Evolutionary conservation across 768 basidiomycete genomes (phyloP), one percentile per base, ranked within the genome.

Genomic region (Porphyrellus cyaneotinctus): DNA sequence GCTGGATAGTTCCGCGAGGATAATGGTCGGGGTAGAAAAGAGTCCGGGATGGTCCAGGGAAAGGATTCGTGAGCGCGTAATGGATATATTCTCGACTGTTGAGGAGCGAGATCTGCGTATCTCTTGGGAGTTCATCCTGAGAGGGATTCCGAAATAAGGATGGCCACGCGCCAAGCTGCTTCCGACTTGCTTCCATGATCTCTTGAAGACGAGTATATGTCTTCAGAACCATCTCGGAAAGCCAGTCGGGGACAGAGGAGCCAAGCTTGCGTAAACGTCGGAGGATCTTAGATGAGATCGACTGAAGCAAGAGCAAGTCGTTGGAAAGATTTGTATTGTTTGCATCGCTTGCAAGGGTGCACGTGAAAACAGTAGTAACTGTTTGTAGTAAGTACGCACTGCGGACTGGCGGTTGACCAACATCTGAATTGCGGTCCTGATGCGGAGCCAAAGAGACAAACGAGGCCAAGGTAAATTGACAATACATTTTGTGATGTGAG

Each of bases 21-120:
- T 2, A 48, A 33, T 52, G 30, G 2, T 31, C 11, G 1, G 43
- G 54, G 14, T 35, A 1, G 47, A 65, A 63, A 2, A 20, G 1
- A 18, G 42, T 5, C 3, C 2, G 6, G 22, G 13, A 2, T 7
- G 31, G 18, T 18, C n/a, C 9, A 6, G 10, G 12, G 15, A 4
- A 8, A 3, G 2, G 9, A 26, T 49, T 31, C 8, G 47, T 26
- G 5, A 70, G 51, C 22, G 62, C 59, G n/a, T 54, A 14, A 0
- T 53, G 49, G 6, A 24, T 42, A 9, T 24, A 42, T 42, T 42
- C 39, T 6, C 6, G 23, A 17, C 39, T 42, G 39, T 42, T 18
- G 8, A 28, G n/a, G 7, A 77, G 69, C 2, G 72, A 68, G 10
- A 77, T 59, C 1, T 41, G 49, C 2, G 68, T 74, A 44, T 76